Evolutionary conservation across 352 stramenopile genomes (phyloP), one percentile per base, ranked within the genome.

Genomic region (Pythium grandisporangium): DNA sequence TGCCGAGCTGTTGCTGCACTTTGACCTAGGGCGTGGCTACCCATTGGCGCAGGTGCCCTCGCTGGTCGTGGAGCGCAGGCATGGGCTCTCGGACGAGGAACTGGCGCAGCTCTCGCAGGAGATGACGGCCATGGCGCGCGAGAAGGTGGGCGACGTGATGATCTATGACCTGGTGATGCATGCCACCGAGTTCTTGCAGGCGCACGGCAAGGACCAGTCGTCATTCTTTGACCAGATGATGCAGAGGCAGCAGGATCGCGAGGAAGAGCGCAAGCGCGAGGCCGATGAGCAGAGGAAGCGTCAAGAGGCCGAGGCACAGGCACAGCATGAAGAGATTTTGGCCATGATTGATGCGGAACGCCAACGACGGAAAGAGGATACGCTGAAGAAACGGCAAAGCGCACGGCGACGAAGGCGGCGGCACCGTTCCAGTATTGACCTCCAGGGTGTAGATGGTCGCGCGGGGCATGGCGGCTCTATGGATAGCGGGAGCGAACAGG

Each of bases 211-310:
- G 37, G 72, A 89, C 56, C 74, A 86, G 59, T 82, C 70, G 43
- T 88, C 73, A 19, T 91, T 93, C 59, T 91, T 90, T 17, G 81
- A 93, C 33, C 74, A 92, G 45, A 93, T 93, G 81, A 67, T 92
- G 20, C 76, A 85, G 30, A 62, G 78, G 13, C 75, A 93, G 49
- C 70, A 93, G 23, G 63, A 87, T 14, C 45, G 37, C 14, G 72
- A 86, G 44, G 66, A 58, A 1, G 58, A 78, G 48, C 49, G 83
- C 41, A 84, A 87, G 42, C 63, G 62, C 36, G 70, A 66, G 21
- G 61, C 87, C 46, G 64, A 84, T 35, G 53, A 63, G 23, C 37
- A 74, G 23, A 50, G 57, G 30, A 58, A 79, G 42, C 58, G 73
- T 13, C 61, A 89, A 39, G 66, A 88, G 37, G 58, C 82, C 43